Conservation (phyloP, 2,329 filamentous ascomycete species). For the Pezicula rhizophila region DNA sequence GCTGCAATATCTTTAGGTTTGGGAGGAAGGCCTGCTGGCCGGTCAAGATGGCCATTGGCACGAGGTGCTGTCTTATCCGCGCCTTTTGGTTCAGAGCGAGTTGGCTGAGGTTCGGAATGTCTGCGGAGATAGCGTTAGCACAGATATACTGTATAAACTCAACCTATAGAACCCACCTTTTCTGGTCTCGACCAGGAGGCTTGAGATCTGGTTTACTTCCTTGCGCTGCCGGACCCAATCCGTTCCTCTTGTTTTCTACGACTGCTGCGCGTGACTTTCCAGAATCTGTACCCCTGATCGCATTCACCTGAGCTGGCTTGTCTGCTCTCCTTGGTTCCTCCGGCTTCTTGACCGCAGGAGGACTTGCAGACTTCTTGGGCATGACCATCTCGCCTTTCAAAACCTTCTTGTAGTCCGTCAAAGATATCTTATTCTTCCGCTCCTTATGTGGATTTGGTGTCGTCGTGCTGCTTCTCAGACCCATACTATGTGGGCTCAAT, state of each 20-base stretch:
- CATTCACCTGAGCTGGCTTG: neutral
- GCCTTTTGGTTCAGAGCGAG: constrained; percentile 6
- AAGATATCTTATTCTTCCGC: constrained; percentile 23
- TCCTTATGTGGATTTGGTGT: constrained; percentile 22
- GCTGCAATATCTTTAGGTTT: constrained; percentile 4
- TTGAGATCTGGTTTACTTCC: neutral
- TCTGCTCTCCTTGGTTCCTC: constrained; percentile 2
- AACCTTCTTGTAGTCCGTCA: constrained; percentile 27
- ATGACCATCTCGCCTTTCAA: constrained; percentile 19
- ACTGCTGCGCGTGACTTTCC: neutral
- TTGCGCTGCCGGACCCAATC: neutral
- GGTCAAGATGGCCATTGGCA: constrained; percentile 14
- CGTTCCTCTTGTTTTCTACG: neutral
- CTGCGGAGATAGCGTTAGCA: constrained; percentile 12
- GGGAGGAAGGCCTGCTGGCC: neutral
- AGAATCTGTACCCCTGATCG: neutral
- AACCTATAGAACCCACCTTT: neutral
- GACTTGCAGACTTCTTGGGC: constrained; percentile 16
- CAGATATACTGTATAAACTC: neutral
- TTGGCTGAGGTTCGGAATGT: constrained; percentile 3
- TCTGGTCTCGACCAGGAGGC: neutral
- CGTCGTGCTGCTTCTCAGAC: constrained; percentile 20
- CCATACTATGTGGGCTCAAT: constrained; percentile 15
- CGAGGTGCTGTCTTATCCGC: constrained; percentile 6
- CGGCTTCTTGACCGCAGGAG: constrained; percentile 6